A percentile compares a stretch with the other conserved stretches of the same genome.
Evolutionary conservation across 1,139 yeast species (phyloP).

Genomic region (Ogataea hybrid): DNA sequence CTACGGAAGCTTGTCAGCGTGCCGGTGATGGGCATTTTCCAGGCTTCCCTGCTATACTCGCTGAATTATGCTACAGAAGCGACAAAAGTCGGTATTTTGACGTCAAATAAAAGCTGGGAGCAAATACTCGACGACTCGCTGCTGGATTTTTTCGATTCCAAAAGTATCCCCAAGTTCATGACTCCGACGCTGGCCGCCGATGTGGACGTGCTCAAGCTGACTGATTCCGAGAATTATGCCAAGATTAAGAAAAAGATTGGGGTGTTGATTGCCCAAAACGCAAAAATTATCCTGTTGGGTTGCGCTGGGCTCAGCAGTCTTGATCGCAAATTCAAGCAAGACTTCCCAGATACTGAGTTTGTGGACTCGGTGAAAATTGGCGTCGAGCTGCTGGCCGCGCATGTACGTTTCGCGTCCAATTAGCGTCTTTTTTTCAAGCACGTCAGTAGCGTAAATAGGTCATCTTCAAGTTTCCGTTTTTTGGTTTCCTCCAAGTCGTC

Average conservation of each 20-base stretch:
- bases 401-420: conserved; percentile 7
- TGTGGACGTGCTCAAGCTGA: conserved; percentile 46
- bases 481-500: conserved; percentile 2
- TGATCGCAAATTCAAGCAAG: conserved; percentile 41
- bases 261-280: conserved; percentile 35
- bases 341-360: conserved; percentile 44
- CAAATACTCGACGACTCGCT: conserved; percentile 53
- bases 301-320: conserved; percentile 72
- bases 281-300: conserved; percentile 49
- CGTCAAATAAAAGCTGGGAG: conserved; percentile 74
- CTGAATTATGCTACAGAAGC: conserved; percentile 39
- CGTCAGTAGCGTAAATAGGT: conserved; percentile 15
- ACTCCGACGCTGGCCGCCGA: conserved; percentile 50
- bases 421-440: conserved; percentile 11
- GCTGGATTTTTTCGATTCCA: conserved; percentile 24
- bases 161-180: conserved; percentile 31
- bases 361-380: conserved; percentile 61
- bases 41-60: conserved; percentile 63
- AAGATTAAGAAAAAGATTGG: conserved; percentile 37
- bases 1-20: conserved; percentile 46
- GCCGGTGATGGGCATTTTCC: conserved; percentile 76
- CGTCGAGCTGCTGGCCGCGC: conserved; percentile 37
- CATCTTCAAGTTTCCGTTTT: conserved; percentile 16
- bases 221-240: conserved; percentile 40
- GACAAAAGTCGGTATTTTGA: conserved; percentile 61